Conservation (phyloP, 1,284 basidiomycete species). For the Coniophora puteana region DNA sequence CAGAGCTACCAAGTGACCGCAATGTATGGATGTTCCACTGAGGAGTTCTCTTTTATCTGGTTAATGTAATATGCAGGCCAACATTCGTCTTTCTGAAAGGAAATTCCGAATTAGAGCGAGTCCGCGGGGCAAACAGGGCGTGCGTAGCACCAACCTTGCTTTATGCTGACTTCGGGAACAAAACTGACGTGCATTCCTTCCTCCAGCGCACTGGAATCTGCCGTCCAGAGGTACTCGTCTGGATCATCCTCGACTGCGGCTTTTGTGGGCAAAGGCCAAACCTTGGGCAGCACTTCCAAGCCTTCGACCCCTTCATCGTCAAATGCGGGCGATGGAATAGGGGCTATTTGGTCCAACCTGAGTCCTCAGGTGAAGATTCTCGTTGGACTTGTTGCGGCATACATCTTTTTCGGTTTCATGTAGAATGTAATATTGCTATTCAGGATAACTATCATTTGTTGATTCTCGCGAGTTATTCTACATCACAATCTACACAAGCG, state of each 20-base stretch:
- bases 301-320: conserved; percentile 25
- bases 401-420: conserved; percentile 61
- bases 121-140: conserved; percentile 65
- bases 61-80: conserved; percentile 47
- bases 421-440: conserved; percentile 12
- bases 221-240: conserved; percentile 47
- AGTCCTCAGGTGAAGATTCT: conserved; percentile 66
- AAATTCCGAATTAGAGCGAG: conserved; percentile 59
- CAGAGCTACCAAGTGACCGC: conserved; percentile 55
- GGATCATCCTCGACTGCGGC: conserved; percentile 31
- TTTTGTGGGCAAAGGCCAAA: conserved; percentile 72
- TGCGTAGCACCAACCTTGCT: conserved; percentile 30
- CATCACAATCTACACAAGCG: too few species aligned
- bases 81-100: conserved; percentile 76
- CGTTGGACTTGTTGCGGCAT: conserved; percentile 55
- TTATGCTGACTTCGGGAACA: background rate
- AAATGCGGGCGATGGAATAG: conserved; percentile 32
- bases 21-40: conserved; percentile 43
- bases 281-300: conserved; percentile 48
- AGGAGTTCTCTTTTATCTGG: conserved; percentile 3
- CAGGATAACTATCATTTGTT: too few species aligned
- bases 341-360: conserved; percentile 35
- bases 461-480: too few species aligned
- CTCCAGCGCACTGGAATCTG: conserved; percentile 53
- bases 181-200: background rate